Evolutionary conservation across 176 grass and related monocot species (phyloP).

Genomic region (Secale cereale): DNA sequence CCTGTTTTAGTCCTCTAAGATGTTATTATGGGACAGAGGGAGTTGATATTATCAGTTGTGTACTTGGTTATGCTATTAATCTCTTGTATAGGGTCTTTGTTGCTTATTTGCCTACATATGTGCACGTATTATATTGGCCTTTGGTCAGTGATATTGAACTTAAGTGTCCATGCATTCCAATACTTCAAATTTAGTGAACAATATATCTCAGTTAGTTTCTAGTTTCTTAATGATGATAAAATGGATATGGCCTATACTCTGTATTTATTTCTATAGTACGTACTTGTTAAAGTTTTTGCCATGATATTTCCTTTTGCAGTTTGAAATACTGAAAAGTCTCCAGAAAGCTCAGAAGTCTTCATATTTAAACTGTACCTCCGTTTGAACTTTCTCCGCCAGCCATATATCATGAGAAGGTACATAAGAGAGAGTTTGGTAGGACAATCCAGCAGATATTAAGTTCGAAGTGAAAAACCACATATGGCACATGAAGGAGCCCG

Average conservation of each 20-base stretch:
- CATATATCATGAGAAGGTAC: conserved; percentile 89
- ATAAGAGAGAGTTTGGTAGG: conserved; percentile 56
- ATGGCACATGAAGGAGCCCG: too few relatives aligned
- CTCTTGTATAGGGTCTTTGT: not conserved
- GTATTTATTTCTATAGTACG: not conserved
- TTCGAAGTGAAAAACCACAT: conserved; percentile 40
- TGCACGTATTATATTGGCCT: not conserved
- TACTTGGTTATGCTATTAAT: not conserved
- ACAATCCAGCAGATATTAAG: conserved; percentile 46
- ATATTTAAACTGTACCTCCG: conserved; percentile 63
- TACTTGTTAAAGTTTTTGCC: not conserved
- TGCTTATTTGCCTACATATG: not conserved
- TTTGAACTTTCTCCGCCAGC: conserved; percentile 81
- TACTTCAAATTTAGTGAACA: not conserved
- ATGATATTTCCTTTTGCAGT: conserved; percentile 53
- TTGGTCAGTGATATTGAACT: not conserved
- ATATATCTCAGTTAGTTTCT: not conserved
- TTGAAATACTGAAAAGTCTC: conserved; percentile 91
- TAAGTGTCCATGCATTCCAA: not conserved
- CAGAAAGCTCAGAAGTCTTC: conserved; percentile 69
- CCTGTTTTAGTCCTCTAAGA: not conserved
- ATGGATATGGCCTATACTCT: not conserved
- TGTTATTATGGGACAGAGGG: too few relatives aligned
- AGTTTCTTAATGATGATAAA: not conserved
- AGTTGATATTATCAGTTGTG: not conserved